phyloP scores from a whole-genome alignment of 2,329 filamentous ascomycete genomes.

The Helminthosporium solani region DNA sequence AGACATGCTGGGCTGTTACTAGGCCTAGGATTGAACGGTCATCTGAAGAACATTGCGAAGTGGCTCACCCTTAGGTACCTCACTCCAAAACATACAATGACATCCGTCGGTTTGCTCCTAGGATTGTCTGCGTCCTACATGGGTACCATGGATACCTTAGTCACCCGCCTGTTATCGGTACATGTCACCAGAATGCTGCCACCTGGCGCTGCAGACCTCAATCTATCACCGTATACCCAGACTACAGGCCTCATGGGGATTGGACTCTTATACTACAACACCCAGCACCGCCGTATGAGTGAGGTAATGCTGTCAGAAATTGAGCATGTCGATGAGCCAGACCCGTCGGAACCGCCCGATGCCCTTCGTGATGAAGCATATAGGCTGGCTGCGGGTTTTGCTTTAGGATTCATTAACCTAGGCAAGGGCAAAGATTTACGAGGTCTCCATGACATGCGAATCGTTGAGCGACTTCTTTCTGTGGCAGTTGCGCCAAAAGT shows the following conservation, averaged over 20 bases:
- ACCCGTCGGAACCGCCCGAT: constrained; percentile 67
- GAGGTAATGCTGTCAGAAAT: constrained; percentile 99
- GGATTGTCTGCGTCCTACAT: constrained; percentile 91
- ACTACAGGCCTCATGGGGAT: constrained; percentile 98
- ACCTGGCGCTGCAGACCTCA: constrained; percentile 87
- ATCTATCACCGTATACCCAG: constrained; percentile 88
- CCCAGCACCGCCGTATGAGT: constrained; percentile 96
- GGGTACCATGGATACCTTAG: constrained; percentile 95
- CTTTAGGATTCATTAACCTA: constrained; percentile 90
- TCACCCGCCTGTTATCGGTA: constrained; percentile 89
- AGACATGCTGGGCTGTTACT: constrained; percentile 94
- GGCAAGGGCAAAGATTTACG: constrained; percentile 85
- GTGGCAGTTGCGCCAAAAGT: constrained; percentile 88
- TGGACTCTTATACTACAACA: constrained; percentile 88
- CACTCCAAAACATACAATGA: constrained; percentile 99
- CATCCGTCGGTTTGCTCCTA: constrained; percentile 89
- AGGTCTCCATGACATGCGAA: constrained; percentile 88
- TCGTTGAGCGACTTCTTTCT: constrained; percentile 82
- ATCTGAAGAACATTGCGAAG: constrained; percentile 90
- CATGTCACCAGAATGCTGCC: constrained; percentile 95
- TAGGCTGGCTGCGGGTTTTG: constrained; percentile 87
- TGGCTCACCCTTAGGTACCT: constrained; percentile 99
- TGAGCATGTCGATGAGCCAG: constrained; percentile 80
- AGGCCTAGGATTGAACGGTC: constrained; percentile 88
- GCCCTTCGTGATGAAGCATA: constrained; percentile 92